Evolutionary conservation across 768 basidiomycete genomes (phyloP).

Genomic region (Psilocybe cyanescens): DNA sequence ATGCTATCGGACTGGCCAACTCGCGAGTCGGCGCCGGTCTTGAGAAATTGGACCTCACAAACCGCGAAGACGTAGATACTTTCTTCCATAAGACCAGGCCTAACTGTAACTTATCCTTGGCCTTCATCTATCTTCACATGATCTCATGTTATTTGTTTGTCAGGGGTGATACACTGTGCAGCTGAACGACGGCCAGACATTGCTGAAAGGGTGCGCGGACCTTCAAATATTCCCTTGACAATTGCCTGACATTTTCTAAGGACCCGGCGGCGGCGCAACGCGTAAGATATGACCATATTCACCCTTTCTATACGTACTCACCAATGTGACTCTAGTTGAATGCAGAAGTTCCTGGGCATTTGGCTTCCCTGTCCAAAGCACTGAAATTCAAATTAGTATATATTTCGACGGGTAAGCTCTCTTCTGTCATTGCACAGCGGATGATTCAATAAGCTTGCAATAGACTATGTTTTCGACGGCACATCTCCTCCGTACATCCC

Average conservation of each 20-base stretch:
- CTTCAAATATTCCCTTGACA: not conserved
- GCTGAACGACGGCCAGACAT: slow-evolving; percentile 94
- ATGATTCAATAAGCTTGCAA: slow-evolving; percentile 1
- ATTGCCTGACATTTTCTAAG: slow-evolving; percentile 34
- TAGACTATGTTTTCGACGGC: slow-evolving; percentile 97
- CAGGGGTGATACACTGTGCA: slow-evolving; percentile 93
- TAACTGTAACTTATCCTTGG: slow-evolving; percentile 50
- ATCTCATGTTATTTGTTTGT: not conserved
- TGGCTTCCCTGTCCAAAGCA: slow-evolving; percentile 68
- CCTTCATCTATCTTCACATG: not conserved
- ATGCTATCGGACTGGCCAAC: slow-evolving; percentile 74
- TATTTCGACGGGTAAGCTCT: slow-evolving; percentile 81
- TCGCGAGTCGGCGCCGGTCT: slow-evolving; percentile 62
- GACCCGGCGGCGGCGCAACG: slow-evolving; percentile 69
- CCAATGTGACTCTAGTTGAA: slow-evolving; percentile 62
- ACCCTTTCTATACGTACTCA: not conserved
- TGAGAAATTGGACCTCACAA: slow-evolving; percentile 68
- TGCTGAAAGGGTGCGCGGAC: slow-evolving; percentile 74
- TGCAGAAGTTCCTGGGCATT: slow-evolving; percentile 69
- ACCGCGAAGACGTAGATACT: slow-evolving; percentile 53
- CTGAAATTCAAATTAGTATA: slow-evolving; percentile 78
- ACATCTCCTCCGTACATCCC: slow-evolving; percentile 89
- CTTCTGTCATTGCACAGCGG: not conserved
- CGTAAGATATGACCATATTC: slow-evolving; percentile 38
- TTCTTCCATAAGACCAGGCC: slow-evolving; percentile 65